These are phyloP conservation scores for Pseudotulostoma volvatum DNA, from an alignment of 495 filamentous ascomycete species.

Conservation along the genomic window DNA sequence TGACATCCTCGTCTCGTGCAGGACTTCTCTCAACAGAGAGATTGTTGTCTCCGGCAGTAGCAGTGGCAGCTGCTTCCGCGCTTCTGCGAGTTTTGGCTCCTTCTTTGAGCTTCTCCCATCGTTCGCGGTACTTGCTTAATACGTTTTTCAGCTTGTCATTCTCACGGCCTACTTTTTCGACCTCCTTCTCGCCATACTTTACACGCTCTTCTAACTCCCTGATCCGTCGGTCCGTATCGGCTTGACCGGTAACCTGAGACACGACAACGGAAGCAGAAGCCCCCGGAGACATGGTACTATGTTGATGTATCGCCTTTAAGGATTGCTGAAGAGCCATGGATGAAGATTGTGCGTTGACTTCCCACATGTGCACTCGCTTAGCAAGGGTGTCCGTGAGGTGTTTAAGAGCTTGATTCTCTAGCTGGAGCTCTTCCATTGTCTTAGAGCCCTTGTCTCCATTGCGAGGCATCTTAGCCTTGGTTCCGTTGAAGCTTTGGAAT, in stretches of 20 bases:
- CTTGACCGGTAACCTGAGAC: conserved; percentile 10
- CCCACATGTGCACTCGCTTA: conserved; percentile 66
- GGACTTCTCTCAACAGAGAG: neutral
- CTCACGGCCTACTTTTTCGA: conserved; percentile 41
- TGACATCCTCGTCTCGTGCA: neutral
- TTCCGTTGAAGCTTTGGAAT: conserved; percentile 16
- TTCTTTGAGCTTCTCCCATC: conserved; percentile 75
- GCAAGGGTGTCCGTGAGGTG: conserved; percentile 61
- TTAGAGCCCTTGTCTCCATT: conserved; percentile 26
- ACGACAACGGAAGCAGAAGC: conserved; percentile 13
- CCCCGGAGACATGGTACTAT: conserved; percentile 23
- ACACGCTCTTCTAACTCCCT: conserved; percentile 31
- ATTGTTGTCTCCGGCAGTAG: conserved; percentile 7
- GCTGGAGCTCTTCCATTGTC: conserved; percentile 63
- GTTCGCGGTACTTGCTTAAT: conserved; percentile 51
- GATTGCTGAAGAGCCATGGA: conserved; percentile 68
- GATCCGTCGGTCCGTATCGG: conserved; percentile 27
- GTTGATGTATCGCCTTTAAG: conserved; percentile 46
- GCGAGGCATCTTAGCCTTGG: conserved; percentile 11
- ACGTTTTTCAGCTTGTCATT: conserved; percentile 53
- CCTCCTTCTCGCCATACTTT: conserved; percentile 33
- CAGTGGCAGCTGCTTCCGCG: conserved; percentile 2
- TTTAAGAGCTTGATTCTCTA: conserved; percentile 65
- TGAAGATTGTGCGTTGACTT: conserved; percentile 66
- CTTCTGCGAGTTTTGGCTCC: conserved; percentile 53